These are phyloP conservation scores for Peronospora tabacina DNA, from an alignment of 352 stramenopile species.

Conservation along the genomic window DNA sequence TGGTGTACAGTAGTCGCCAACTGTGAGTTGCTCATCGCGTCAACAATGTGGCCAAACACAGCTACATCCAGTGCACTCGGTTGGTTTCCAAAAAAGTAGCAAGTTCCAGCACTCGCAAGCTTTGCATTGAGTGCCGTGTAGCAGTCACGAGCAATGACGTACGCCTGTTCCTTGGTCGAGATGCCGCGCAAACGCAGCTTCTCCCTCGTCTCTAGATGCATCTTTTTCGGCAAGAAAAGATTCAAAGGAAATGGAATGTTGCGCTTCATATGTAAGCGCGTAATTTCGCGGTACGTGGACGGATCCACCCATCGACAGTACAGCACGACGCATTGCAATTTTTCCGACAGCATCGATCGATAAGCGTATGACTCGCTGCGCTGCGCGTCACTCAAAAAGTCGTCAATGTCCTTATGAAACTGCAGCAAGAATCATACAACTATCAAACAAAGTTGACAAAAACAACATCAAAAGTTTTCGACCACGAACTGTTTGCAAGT, in stretches of 20 bases:
- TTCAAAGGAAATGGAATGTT: conserved; percentile 78
- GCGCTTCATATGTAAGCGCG: conserved; percentile 70
- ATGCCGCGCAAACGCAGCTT: conserved; percentile 49
- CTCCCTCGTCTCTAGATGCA: conserved; percentile 64
- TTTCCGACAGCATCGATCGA: conserved; percentile 73
- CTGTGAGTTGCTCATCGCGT: conserved; percentile 68
- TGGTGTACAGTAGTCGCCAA: conserved; percentile 62
- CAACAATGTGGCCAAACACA: conserved; percentile 78
- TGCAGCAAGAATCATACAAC: conserved; percentile 10
- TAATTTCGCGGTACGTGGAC: conserved; percentile 80
- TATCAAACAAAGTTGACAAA: neutral
- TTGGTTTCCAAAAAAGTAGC: conserved; percentile 65
- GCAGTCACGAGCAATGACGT: conserved; percentile 76
- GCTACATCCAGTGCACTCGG: conserved; percentile 68
- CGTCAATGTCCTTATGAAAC: conserved; percentile 81
- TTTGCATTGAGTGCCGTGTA: conserved; percentile 81
- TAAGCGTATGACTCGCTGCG: conserved; percentile 81
- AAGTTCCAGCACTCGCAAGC: conserved; percentile 41
- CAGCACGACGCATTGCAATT: conserved; percentile 70
- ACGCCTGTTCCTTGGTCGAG: conserved; percentile 68
- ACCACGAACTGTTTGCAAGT: conserved; percentile 63
- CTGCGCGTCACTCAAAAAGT: conserved; percentile 53
- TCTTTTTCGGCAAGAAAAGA: conserved; percentile 79
- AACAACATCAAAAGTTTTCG: neutral
- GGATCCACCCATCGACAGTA: conserved; percentile 83